Evolutionary conservation across 257 asterid genomes (phyloP).

Genomic region (Salvia hispanica): DNA sequence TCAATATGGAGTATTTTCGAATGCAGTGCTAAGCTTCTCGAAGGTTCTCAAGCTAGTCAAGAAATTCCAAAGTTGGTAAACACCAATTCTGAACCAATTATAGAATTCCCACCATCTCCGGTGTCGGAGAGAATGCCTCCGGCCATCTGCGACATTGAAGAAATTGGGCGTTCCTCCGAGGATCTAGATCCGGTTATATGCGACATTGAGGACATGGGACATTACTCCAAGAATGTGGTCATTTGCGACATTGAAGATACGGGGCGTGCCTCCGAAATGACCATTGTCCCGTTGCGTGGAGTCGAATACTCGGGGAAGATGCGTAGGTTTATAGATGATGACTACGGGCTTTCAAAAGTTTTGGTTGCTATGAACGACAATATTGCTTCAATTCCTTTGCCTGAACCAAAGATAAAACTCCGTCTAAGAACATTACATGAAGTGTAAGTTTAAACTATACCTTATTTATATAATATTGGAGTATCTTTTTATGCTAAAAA

Average conservation of each 20-base stretch:
- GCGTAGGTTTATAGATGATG: background rate
- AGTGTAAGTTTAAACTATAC: constrained; percentile 43
- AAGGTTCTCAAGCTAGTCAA: constrained; percentile 33
- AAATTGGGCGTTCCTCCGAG: constrained; percentile 28
- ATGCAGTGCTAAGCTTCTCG: constrained; percentile 46
- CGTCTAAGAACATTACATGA: constrained; percentile 45
- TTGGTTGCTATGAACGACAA: constrained; percentile 32
- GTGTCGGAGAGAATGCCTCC: background rate
- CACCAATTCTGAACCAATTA: constrained; percentile 41
- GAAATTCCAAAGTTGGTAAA: background rate
- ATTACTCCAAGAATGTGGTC: too few species aligned
- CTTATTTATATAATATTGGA: too few species aligned
- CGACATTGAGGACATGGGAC: constrained; percentile 23
- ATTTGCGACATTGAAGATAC: background rate
- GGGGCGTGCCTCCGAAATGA: constrained; percentile 32
- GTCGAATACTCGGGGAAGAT: constrained; percentile 23
- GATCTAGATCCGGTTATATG: too few species aligned
- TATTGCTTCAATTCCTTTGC: constrained; percentile 31
- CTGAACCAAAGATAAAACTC: constrained; percentile 27
- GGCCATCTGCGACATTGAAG: background rate
- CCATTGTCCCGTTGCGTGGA: constrained; percentile 7
- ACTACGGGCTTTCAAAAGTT: constrained; percentile 33
- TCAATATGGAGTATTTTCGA: background rate
- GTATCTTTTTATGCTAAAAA: too few species aligned
- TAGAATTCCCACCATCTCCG: constrained; percentile 50